These are phyloP conservation scores for Eucalyptus marginata DNA, from an alignment of 345 rosid species.

Conservation along the genomic window DNA sequence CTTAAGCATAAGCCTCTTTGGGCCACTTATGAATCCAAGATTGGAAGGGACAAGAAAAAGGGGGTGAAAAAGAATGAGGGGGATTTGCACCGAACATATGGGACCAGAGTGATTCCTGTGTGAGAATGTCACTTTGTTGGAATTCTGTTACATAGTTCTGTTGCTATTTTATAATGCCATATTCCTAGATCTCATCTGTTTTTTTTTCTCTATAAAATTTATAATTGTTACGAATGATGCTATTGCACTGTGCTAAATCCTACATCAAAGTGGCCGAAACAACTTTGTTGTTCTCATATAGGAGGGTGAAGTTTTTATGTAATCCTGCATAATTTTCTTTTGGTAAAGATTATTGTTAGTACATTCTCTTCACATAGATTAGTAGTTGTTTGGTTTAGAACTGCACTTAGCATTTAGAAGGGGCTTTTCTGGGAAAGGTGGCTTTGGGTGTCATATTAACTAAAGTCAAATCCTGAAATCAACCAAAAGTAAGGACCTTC, in stretches of 20 bases:
- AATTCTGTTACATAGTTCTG: not conserved
- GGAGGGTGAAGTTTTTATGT: not conserved
- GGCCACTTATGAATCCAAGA: constrained; percentile 52
- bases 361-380: not conserved
- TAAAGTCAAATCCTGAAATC: not conserved
- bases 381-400: not conserved
- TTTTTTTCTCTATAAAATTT: not conserved
- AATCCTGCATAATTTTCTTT: not conserved
- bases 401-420: not conserved
- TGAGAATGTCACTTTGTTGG: constrained; percentile 16
- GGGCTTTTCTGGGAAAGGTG: not conserved
- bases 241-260: not conserved
- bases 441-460: not conserved
- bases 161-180: not conserved
- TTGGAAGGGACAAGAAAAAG: constrained; percentile 49
- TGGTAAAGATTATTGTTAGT: not conserved
- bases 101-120: constrained; percentile 99
- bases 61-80: constrained; percentile 52
- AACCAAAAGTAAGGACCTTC: not conserved
- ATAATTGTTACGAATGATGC: not conserved
- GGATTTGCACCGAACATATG: constrained; percentile 71
- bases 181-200: not conserved
- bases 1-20: constrained; percentile 94
- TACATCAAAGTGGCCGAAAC: not conserved
- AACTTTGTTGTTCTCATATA: not conserved